Percentiles rank a stretch among this genome's conserved stretches.
Conservation (phyloP, 306 rosid genomes). For the Cucurbita ficifolia region DNA sequence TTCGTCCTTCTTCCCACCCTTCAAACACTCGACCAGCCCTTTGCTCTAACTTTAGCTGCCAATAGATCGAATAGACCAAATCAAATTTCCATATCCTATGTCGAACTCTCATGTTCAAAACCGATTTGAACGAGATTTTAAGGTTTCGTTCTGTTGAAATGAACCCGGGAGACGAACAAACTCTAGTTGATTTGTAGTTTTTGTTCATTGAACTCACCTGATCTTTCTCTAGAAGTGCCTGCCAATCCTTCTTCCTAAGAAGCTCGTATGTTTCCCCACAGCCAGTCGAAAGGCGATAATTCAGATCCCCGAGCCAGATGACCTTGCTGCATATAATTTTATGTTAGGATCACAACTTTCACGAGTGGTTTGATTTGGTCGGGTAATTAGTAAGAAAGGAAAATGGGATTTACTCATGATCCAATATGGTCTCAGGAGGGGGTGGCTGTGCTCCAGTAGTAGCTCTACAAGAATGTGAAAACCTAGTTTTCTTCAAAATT, state of each 20-base stretch:
- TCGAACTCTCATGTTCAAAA: neutral
- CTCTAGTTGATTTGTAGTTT: neutral
- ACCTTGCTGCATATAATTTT: constrained; percentile 30
- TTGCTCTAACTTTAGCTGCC: constrained; percentile 67
- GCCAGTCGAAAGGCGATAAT: constrained; percentile 59
- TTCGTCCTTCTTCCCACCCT: constrained; percentile 87
- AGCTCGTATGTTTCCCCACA: constrained; percentile 45
- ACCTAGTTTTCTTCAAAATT: constrained; percentile 68
- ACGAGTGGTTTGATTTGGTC: neutral
- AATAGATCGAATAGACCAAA: neutral
- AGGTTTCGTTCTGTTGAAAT: neutral
- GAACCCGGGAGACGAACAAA: neutral
- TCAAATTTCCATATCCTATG: neutral
- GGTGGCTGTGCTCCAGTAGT: constrained; percentile 4
- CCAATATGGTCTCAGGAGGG: constrained; percentile 44
- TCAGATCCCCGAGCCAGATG: constrained; percentile 94
- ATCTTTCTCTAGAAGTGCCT: constrained; percentile 68
- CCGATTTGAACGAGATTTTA: neutral
- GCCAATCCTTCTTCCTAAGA: constrained; percentile 59
- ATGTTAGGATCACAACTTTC: neutral
- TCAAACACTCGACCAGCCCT: constrained; percentile 70
- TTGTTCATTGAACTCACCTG: constrained; percentile 34
- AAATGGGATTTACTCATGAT: constrained; percentile 36
- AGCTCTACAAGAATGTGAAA: constrained; percentile 25
- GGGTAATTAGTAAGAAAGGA: neutral